These are phyloP conservation scores for Aspergillus novofumigatus DNA, from an alignment of 2,329 filamentous ascomycete species.

Conservation along the genomic window DNA sequence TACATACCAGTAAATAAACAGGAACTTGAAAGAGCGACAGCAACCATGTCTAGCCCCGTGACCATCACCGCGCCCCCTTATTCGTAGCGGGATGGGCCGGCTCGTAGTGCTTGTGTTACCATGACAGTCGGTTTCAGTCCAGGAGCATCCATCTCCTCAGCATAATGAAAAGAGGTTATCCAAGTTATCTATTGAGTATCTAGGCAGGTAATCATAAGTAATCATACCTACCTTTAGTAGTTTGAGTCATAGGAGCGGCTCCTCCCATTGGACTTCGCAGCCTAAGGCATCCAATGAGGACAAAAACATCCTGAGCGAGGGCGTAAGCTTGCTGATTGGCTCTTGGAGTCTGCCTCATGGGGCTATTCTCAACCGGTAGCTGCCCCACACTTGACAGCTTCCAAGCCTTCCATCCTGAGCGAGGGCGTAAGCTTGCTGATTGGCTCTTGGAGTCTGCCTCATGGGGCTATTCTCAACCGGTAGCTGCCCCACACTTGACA, in stretches of 20 bases:
- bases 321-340: slow-evolving; percentile 8
- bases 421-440: neutral
- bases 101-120: slow-evolving; percentile 4
- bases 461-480: slow-evolving; percentile 15
- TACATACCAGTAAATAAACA: neutral
- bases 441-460: slow-evolving; percentile 11
- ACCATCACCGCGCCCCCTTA: slow-evolving; percentile 7
- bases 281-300: neutral
- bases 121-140: neutral
- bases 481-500: slow-evolving; percentile 20
- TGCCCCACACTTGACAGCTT: slow-evolving; percentile 23
- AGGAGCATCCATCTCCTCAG: neutral
- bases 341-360: slow-evolving; percentile 12
- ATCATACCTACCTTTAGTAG: too few relatives aligned
- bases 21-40: neutral
- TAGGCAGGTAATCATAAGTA: neutral
- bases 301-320: neutral
- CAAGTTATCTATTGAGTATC: neutral
- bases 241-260: neutral
- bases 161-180: neutral
- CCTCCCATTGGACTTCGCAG: neutral
- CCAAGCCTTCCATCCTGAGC: slow-evolving; percentile 9
- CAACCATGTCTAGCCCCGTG: slow-evolving; percentile 4
- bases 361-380: slow-evolving; percentile 10
- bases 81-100: slow-evolving; percentile 13